Base-by-base conservation (phyloP, 2,329 filamentous ascomycete species). In the Fusarium sp. region DNA sequence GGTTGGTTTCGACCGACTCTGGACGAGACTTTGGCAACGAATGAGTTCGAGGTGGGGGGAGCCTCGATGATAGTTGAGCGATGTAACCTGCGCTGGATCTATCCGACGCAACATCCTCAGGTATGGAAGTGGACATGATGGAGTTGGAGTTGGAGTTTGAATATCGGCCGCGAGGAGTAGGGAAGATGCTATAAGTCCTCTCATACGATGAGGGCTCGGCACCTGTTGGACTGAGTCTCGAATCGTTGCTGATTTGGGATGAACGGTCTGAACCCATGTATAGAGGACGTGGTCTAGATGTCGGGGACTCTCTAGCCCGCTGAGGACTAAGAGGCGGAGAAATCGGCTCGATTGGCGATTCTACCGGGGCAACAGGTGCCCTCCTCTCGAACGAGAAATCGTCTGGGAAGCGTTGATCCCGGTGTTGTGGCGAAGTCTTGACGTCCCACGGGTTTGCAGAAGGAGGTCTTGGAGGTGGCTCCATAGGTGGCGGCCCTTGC, bases 401-500 rank as follows among this genome's bases (percentile, higher is more conserved):
- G 10, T 73, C 76, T 20, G 71, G 51, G 35, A 70, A 69, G 3
- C 72, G 71, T 4, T 61, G 71, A 35, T 79, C 77, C 6, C 68
- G 67, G n/a, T 60, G 66, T 17, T 60, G 62, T 20, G 75, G 76
- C 20, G 73, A 69, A 33, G 67, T 66, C 24, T 79, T 77, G 38
- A 82, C 74, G 66, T 86, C 82, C 85, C 85, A 87, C 8, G 85
- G 85, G 61, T 86, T 83, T 12, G 79, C 68, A 8, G 83, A 84
- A 11, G 85, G 84, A 4, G 83, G 84, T n/a, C 75, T 71, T 7
- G 80, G 79, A 2, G 79, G 75, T 24, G 72, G 72, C 57, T 77
- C 77, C 12, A 73, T 36, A 6, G 73, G 72, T 12, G 81, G 59
- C 12, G 69, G 42, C 17, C 53, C 58, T 42, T 64, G 71, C 36